These are phyloP conservation scores for Amphibolis antarctica DNA, from an alignment of 106 monocot genomes.

Conservation along the genomic window DNA sequence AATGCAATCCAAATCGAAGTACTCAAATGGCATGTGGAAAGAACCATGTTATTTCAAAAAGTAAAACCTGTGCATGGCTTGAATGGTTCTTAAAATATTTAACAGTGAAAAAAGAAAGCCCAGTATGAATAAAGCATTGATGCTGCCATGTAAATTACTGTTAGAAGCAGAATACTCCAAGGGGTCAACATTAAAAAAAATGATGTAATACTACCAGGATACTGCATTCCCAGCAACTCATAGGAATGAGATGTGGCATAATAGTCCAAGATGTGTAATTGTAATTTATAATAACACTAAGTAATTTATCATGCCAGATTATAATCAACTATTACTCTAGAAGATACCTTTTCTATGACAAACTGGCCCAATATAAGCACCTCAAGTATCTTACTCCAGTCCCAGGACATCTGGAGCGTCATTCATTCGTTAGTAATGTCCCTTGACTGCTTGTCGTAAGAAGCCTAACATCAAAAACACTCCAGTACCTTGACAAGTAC, in stretches of 20 bases:
- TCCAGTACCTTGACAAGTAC: conserved; percentile 83
- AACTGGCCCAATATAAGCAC: conserved; percentile 97
- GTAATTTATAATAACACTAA: not conserved
- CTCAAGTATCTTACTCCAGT: conserved; percentile 99
- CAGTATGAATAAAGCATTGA: no score
- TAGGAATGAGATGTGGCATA: not conserved
- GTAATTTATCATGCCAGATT: not conserved
- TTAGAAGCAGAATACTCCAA: not conserved
- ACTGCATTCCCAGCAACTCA: no score
- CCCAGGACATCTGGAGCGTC: conserved; percentile 71
- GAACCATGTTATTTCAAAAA: not conserved
- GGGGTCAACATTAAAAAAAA: no score
- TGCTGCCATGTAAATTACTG: no score
- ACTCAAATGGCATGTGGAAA: not conserved
- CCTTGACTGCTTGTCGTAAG: not conserved
- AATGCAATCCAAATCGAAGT: not conserved
- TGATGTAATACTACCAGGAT: no score
- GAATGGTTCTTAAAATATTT: not conserved
- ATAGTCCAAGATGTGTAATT: no score
- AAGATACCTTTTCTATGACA: conserved; percentile 77
- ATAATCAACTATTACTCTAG: not conserved
- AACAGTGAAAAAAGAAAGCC: no score
- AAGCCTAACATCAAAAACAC: not conserved
- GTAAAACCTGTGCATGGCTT: not conserved
- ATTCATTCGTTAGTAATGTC: not conserved